These are phyloP conservation scores for Pseudogymnoascus sp. DNA, from an alignment of 2,329 filamentous ascomycete genomes.

Conservation along the genomic window DNA sequence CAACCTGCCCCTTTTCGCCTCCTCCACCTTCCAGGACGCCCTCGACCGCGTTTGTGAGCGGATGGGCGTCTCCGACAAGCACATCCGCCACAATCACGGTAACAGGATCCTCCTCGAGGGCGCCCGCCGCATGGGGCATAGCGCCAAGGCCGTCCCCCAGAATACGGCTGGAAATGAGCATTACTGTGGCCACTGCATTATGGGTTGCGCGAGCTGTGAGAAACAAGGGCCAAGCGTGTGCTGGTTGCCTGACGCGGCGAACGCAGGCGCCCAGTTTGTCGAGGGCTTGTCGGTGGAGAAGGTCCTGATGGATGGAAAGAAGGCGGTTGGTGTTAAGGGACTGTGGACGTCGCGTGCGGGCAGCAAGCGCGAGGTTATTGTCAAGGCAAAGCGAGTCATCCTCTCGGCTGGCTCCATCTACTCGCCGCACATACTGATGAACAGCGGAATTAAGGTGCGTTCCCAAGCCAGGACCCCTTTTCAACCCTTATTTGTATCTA, in stretches of 20 bases:
- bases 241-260: constrained; percentile 72
- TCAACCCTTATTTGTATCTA: not conserved
- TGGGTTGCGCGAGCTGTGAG: constrained; percentile 55
- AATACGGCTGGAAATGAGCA: constrained; percentile 70
- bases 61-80: constrained; percentile 64
- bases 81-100: constrained; percentile 62
- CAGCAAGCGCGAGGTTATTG: constrained; percentile 54
- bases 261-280: constrained; percentile 69
- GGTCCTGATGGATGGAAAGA: constrained; percentile 56
- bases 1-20: constrained; percentile 66
- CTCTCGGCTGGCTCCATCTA: constrained; percentile 69
- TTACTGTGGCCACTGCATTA: constrained; percentile 58
- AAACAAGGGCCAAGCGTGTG: constrained; percentile 73
- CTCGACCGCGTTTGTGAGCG: constrained; percentile 69
- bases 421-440: constrained; percentile 66
- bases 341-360: constrained; percentile 61
- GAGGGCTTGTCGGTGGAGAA: constrained; percentile 70
- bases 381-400: constrained; percentile 74
- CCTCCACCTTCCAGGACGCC: constrained; percentile 64
- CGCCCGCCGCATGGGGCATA: constrained; percentile 63
- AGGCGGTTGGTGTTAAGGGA: constrained; percentile 64
- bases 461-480: not conserved
- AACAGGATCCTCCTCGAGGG: constrained; percentile 70
- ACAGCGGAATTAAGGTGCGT: constrained; percentile 62
- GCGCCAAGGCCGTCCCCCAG: constrained; percentile 61